These are phyloP conservation scores for Psilocybe mexicana DNA, from an alignment of 1,284 basidiomycete species.

Conservation along the genomic window DNA sequence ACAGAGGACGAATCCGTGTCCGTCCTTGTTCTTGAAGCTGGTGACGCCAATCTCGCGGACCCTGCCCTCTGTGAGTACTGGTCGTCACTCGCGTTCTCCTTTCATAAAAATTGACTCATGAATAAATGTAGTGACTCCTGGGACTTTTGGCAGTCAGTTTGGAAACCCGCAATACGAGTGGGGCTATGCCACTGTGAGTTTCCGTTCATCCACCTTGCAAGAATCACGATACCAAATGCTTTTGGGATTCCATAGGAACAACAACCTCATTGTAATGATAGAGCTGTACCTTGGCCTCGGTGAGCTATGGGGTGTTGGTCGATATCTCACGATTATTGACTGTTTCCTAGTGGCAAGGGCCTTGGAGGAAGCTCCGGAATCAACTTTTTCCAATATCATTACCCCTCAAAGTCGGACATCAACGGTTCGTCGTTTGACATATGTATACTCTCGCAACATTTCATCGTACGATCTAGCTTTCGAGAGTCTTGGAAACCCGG, in stretches of 20 bases:
- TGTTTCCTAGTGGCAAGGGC: constrained; percentile 8
- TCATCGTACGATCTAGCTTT: neutral
- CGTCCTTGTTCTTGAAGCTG: constrained; percentile 36
- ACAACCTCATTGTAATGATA: constrained; percentile 4
- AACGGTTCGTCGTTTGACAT: constrained; percentile 1
- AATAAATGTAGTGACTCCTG: constrained; percentile 8
- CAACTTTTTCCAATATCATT: constrained; percentile 12
- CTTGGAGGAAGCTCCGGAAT: constrained; percentile 16
- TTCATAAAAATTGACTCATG: neutral
- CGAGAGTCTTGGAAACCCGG: constrained; percentile 3
- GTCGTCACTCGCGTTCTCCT: neutral
- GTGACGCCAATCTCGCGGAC: constrained; percentile 8
- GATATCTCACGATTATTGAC: neutral
- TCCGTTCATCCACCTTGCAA: neutral
- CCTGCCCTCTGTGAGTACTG: neutral
- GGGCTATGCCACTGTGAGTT: constrained; percentile 2
- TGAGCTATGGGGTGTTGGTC: neutral
- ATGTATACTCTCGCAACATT: neutral
- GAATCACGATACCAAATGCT: neutral
- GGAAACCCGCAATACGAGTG: constrained; percentile 17
- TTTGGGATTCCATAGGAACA: neutral
- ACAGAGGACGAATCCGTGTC: constrained; percentile 27
- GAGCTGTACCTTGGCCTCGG: constrained; percentile 7
- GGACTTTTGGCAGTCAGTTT: constrained; percentile 10
- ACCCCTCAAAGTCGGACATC: constrained; percentile 7